Percentiles rank a stretch among this genome's conserved stretches.
Conservation (phyloP, 495 filamentous ascomycete species). For the Penicillium waksmanii region DNA sequence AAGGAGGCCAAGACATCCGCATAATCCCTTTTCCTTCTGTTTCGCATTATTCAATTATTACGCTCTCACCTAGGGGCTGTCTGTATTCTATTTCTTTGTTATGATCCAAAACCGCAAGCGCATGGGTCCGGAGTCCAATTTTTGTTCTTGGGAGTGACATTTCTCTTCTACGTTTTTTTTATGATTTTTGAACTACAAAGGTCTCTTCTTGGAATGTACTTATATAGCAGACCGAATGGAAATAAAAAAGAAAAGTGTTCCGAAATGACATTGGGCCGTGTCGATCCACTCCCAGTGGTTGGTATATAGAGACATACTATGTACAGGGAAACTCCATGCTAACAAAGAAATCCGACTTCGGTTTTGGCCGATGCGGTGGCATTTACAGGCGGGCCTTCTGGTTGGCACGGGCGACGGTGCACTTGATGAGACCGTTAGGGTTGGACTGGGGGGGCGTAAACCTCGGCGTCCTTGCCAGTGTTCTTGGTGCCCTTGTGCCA, state of each 20-base stretch:
- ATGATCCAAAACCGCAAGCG: conserved; percentile 47
- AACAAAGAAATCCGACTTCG: conserved; percentile 8
- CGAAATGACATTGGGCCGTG: conserved; percentile 21
- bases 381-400: conserved; percentile 47
- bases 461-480: conserved; percentile 94
- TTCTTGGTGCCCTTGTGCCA: conserved; percentile 99
- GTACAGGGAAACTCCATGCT: conserved; percentile 29
- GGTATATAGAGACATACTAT: conserved; percentile 33
- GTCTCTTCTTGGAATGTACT: conserved; percentile 21
- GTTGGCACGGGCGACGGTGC: conserved; percentile 74
- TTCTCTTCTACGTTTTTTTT: conserved; percentile 27
- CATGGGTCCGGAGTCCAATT: conserved; percentile 53
- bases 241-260: conserved; percentile 21
- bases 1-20: conserved; percentile 45
- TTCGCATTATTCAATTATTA: conserved; percentile 21
- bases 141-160: conserved; percentile 18
- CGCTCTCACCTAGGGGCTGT: conserved; percentile 12
- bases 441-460: conserved; percentile 88
- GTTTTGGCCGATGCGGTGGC: conserved; percentile 6
- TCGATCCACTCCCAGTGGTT: conserved; percentile 25
- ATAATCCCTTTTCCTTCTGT: conserved; percentile 21
- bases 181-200: conserved; percentile 3
- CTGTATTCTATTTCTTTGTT: conserved; percentile 41
- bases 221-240: conserved; percentile 22
- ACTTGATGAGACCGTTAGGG: conserved; percentile 95